phyloP scores from a whole-genome alignment of 2,329 filamentous ascomycete genomes.

The Colletotrichum cuscutae region DNA sequence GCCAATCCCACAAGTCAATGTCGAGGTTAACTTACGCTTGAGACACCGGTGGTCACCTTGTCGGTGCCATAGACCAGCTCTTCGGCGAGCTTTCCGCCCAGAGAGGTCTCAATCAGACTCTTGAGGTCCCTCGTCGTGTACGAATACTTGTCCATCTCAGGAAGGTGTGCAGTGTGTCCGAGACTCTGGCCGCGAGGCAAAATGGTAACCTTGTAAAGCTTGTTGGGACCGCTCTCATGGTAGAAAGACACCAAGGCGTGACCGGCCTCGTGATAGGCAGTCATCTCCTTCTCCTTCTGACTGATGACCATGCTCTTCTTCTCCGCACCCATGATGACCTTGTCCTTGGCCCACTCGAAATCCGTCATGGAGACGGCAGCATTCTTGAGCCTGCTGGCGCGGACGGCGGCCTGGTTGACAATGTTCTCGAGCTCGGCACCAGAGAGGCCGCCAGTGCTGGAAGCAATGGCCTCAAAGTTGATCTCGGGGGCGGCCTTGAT shows the following conservation, averaged over 20 bases:
- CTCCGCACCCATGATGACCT: constrained; percentile 97
- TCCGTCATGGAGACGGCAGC: constrained; percentile 80
- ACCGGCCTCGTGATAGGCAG: constrained; percentile 96
- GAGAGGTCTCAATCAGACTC: constrained; percentile 80
- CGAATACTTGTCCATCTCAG: constrained; percentile 93
- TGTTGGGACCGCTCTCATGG: constrained; percentile 75
- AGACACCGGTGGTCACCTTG: constrained; percentile 89
- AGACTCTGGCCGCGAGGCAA: constrained; percentile 88
- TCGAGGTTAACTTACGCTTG: constrained; percentile 66
- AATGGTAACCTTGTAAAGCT: constrained; percentile 97
- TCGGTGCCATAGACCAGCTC: constrained; percentile 93
- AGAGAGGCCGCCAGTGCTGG: constrained; percentile 90
- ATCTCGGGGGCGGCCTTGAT: constrained; percentile 84
- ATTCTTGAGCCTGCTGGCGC: constrained; percentile 88
- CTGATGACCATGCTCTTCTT: constrained; percentile 89
- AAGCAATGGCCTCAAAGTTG: constrained; percentile 84
- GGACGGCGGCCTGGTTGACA: constrained; percentile 94
- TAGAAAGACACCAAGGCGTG: constrained; percentile 92
- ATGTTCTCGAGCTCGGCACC: constrained; percentile 97
- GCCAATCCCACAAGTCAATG: not conserved
- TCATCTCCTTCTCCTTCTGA: constrained; percentile 93
- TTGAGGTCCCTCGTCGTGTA: constrained; percentile 87
- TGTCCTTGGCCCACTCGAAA: constrained; percentile 98
- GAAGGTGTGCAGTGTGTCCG: constrained; percentile 87
- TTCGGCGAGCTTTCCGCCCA: constrained; percentile 90